Percentiles rank a stretch among this genome's conserved stretches.
These are phyloP conservation scores for Rhodotorula graminis DNA, from an alignment of 768 basidiomycete genomes.

Conservation along the genomic window DNA sequence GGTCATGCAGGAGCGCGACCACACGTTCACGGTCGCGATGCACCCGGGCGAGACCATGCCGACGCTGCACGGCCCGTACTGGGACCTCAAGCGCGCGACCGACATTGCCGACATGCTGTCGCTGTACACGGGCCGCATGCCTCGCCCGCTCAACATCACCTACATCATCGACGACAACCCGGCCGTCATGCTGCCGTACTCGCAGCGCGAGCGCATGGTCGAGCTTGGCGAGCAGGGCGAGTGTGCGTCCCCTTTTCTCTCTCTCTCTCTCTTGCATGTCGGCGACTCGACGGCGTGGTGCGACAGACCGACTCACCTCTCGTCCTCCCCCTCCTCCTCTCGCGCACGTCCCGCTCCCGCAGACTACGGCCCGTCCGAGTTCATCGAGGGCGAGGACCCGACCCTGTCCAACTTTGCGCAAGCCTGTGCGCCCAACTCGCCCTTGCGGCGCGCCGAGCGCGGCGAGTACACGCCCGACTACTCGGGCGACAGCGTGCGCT, in stretches of 20 bases:
- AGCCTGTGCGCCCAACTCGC: conserved; percentile 43
- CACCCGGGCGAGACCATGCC: conserved; percentile 25
- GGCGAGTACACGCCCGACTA: conserved; percentile 37
- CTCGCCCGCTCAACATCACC: conserved; percentile 39
- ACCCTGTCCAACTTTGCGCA: conserved; percentile 41
- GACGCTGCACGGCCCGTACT: conserved; percentile 35
- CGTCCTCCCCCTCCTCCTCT: too few species aligned
- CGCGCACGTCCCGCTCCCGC: not conserved
- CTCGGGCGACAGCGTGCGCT: conserved; percentile 29
- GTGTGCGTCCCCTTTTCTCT: conserved; percentile 26
- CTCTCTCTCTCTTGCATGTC: too few species aligned
- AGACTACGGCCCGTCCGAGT: conserved; percentile 43
- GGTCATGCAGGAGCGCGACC: conserved; percentile 42
- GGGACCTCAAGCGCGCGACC: conserved; percentile 40
- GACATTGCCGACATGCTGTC: conserved; percentile 40
- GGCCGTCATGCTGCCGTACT: conserved; percentile 40
- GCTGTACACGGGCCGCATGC: conserved; percentile 36
- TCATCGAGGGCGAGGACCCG: conserved; percentile 38
- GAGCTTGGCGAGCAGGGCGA: conserved; percentile 41
- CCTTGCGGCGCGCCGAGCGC: conserved; percentile 39
- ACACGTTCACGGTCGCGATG: conserved; percentile 42
- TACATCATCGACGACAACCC: conserved; percentile 44
- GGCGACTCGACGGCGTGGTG: too few species aligned
- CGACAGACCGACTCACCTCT: too few species aligned
- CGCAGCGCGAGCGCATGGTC: conserved; percentile 40